These are phyloP conservation scores for Tetrapisispora iriomotensis DNA, from an alignment of 805 yeast species.

Conservation along the genomic window DNA sequence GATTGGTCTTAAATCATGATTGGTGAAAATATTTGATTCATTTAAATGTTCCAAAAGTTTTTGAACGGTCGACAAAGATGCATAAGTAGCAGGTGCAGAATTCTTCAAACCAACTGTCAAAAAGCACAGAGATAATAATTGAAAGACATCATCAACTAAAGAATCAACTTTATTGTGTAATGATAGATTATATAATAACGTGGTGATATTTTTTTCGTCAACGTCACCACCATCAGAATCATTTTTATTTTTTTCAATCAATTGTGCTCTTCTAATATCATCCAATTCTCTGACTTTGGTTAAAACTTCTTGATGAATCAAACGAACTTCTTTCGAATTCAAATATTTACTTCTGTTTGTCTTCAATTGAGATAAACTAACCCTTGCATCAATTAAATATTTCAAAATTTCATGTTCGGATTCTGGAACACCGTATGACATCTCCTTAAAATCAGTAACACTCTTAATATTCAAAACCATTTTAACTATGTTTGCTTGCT, in stretches of 20 bases:
- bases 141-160: constrained; percentile 81
- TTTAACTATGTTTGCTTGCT: no score
- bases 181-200: constrained; percentile 21
- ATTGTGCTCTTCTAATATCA: constrained; percentile 38
- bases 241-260: constrained; percentile 1
- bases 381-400: constrained; percentile 35
- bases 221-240: no score
- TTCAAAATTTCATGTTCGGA: constrained; percentile 32
- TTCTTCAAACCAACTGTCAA: constrained; percentile 86
- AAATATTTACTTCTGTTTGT: constrained; percentile 56
- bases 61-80: constrained; percentile 78
- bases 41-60: constrained; percentile 72
- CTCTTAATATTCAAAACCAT: neutral
- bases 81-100: constrained; percentile 89
- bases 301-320: constrained; percentile 50
- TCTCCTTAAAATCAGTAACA: constrained; percentile 2
- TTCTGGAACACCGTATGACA: constrained; percentile 22
- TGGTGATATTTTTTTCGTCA: constrained; percentile 15
- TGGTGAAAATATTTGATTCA: constrained; percentile 74
- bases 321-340: constrained; percentile 57
- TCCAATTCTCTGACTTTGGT: constrained; percentile 44
- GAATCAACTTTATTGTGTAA: constrained; percentile 50
- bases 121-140: constrained; percentile 73
- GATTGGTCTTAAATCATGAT: constrained; percentile 74
- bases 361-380: constrained; percentile 38